Percentiles rank a stretch among this genome's conserved stretches.
phyloP scores from a whole-genome alignment of 345 rosid genomes.

The Linum lewisii region DNA sequence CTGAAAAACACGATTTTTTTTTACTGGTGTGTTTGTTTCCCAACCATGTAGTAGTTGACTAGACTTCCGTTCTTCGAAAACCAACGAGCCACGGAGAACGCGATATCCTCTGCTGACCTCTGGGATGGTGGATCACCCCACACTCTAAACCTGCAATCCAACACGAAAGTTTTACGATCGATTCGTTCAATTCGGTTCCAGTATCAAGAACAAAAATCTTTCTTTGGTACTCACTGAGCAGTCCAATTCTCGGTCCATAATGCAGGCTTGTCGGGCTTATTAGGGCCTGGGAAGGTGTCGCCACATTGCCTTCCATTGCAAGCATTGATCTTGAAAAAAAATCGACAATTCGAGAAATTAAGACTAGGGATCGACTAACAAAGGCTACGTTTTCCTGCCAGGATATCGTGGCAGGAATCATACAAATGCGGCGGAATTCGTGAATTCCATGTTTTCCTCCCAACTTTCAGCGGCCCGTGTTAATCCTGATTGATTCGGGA shows the following conservation, averaged over 20 bases:
- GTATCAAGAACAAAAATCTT: not conserved
- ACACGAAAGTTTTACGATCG: not conserved
- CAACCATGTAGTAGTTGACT: constrained; percentile 93
- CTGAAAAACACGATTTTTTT: too few relatives aligned
- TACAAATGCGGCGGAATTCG: too few relatives aligned
- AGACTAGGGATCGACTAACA: too few relatives aligned
- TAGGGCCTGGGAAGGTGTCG: constrained; percentile 88
- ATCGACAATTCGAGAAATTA: too few relatives aligned
- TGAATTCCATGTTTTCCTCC: too few relatives aligned
- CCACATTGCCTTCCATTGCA: constrained; percentile 99
- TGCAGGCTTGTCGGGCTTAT: constrained; percentile 60
- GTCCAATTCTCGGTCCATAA: constrained; percentile 99
- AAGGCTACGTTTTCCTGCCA: too few relatives aligned
- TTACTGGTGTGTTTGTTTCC: too few relatives aligned
- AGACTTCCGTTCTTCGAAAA: constrained; percentile 78
- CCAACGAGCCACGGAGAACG: constrained; percentile 69
- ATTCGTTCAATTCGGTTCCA: not conserved
- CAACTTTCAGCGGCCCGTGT: not conserved
- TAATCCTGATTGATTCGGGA: too few relatives aligned
- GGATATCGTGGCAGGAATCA: too few relatives aligned
- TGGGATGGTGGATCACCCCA: constrained; percentile 72
- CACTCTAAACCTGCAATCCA: constrained; percentile 40
- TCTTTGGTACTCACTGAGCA: constrained; percentile 68
- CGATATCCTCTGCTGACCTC: constrained; percentile 75
- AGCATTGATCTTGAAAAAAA: constrained; percentile 45